Evolutionary conservation across 768 basidiomycete species (phyloP), one percentile per base, ranked within the genome.

Genomic region (Tephrocybe sp.): DNA sequence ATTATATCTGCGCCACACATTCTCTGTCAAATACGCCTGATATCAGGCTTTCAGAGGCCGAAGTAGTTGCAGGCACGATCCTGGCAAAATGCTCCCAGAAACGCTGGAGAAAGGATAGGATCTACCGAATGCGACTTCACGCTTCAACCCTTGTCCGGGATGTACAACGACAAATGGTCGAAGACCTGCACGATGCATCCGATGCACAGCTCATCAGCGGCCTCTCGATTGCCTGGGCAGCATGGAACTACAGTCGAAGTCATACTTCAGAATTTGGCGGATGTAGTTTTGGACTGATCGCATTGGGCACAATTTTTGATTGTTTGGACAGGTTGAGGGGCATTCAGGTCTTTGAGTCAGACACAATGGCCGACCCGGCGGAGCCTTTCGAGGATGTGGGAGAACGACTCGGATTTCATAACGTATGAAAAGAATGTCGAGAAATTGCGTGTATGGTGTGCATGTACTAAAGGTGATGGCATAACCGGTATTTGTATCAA

Each of bases 1-100:
- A 72, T 13, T 91, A 89, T 61, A 85, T 89, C 46, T 79, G 83
- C 52, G 66, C 74, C 13, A 84, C 84, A 0, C 87, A 88, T 59
- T 79, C 83, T 0, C 64, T 91, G 9, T 79, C 84, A 8, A 75
- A 77, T 45, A 66, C 71, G 8, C 74, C 82, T 1, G 80, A 77
- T 8, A 71, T 71, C 7, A 74, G 74, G 24, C 71, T 92, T 27
- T 64, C 72, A 5, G 90, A 92, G 60, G 83, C 85, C 42, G 90
- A 92, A 57, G 73, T 90, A 19, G 83, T 89, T 1, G 66, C 83
- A 24, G 88, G 88, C 16, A 82, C 84, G 0, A 92, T 92, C 49
- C 65, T 89, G 38, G 85, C 81, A 1, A 82, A 82, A 50, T 88
- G 84, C 58, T 67, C 78, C 1, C 80, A 89, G 54, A 74, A 73